phyloP scores from a whole-genome alignment of 2,329 filamentous ascomycete species.

The Hypoxylon sp. region DNA sequence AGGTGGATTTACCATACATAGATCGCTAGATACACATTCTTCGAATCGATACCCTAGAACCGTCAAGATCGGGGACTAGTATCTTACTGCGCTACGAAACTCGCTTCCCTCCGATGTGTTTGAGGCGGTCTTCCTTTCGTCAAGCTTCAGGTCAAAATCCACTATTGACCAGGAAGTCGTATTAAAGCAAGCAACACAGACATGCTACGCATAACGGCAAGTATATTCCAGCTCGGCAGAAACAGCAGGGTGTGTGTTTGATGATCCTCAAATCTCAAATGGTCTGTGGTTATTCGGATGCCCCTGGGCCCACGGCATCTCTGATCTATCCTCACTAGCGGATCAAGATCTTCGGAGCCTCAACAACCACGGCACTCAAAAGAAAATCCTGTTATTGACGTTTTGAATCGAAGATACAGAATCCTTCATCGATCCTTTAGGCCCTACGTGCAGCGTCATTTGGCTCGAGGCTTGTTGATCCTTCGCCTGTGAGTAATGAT shows the following conservation, averaged over 20 bases:
- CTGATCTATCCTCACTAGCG: constrained; percentile 33
- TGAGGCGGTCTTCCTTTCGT: constrained; percentile 38
- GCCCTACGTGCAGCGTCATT: constrained; percentile 17
- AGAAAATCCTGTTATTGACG: constrained; percentile 18
- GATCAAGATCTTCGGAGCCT: constrained; percentile 39
- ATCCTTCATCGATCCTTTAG: constrained; percentile 35
- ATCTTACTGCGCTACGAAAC: constrained; percentile 42
- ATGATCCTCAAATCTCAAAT: constrained; percentile 39
- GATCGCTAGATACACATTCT: constrained; percentile 14
- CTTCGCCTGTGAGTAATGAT: constrained; percentile 37
- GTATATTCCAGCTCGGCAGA: constrained; percentile 29
- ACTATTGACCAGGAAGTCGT: constrained; percentile 28
- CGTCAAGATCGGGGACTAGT: constrained; percentile 19
- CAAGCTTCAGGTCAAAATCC: constrained; percentile 27
- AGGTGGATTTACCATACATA: constrained; percentile 9
- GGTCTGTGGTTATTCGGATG: constrained; percentile 22
- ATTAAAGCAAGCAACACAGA: constrained; percentile 22
- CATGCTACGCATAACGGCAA: constrained; percentile 29
- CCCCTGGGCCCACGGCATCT: constrained; percentile 31
- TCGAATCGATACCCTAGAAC: neutral
- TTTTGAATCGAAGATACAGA: constrained; percentile 42
- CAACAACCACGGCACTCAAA: constrained; percentile 17
- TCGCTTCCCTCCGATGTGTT: constrained; percentile 44
- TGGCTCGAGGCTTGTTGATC: constrained; percentile 36
- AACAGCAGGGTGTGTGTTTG: constrained; percentile 38